Evolutionary conservation across 257 asterid species (phyloP), one percentile per base, ranked within the genome.

Genomic region (Lantana camara): DNA sequence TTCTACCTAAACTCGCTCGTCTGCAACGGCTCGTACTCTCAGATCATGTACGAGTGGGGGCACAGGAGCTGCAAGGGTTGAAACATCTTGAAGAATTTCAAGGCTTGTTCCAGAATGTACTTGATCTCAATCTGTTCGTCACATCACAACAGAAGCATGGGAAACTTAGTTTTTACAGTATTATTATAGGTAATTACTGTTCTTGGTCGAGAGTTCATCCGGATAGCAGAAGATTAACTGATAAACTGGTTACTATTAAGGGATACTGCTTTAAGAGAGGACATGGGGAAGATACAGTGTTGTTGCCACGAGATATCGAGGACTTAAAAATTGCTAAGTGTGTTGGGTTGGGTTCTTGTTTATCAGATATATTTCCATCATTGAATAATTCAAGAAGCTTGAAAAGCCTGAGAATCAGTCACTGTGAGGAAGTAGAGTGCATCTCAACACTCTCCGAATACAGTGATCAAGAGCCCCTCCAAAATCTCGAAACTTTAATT

Each of bases 11-110:
- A 10, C 51, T 73, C 23, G 41, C 65, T 62, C 24, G 24, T 23
- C 67, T 77, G 60, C 71, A 60, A 37, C 52, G 75, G 8, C 76
- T 77, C 35, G 35, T 56, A 23, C 20, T 77, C 27, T 55, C 82
- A 2, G 53, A 60, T 15, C 63, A 69, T 60, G 23, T 51, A 12
- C 34, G 41, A 8, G 46, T 72, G 9, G 41, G 7, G 41, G 63
- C 63, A 20, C 65, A 73, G 52, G 75, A 77, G 34, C 68, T 69
- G 67, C 49, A 69, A 41, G 50, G 48, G 30, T 69, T 60, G 68
- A 60, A 60, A 30, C 38, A 60, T 10, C 29, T 69, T 27, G 74
- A 69, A 44, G 57, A 51, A 44, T 69, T 69, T 52, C 68, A 60
- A 51, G 79, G 79, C 5, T 48, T 54, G 12, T 64, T 77, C 24